Conservation (phyloP, 306 rosid species). For the Dryas alaskensis region DNA sequence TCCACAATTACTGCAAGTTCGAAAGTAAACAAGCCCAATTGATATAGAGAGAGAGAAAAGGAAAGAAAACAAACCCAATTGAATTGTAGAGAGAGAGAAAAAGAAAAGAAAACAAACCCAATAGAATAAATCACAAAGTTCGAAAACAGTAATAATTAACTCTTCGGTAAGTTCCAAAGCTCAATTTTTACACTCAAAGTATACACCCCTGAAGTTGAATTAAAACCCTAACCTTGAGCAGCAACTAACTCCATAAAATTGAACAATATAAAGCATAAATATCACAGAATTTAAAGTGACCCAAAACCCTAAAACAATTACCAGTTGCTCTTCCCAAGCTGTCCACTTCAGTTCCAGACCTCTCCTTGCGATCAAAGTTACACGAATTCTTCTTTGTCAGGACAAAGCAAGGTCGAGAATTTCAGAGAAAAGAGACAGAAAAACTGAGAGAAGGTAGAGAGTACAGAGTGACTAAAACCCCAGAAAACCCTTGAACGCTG, state of each 20-base stretch:
- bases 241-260: slow-evolving; percentile 8
- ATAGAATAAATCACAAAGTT: not conserved
- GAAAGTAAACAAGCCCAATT: not conserved
- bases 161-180: not conserved
- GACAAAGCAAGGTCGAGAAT: not conserved
- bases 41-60: not conserved
- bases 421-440: not conserved
- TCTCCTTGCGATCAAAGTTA: not conserved
- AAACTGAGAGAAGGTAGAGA: not conserved
- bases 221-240: slow-evolving; percentile 4
- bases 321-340: not conserved
- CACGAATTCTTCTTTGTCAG: not conserved
- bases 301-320: not conserved
- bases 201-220: not conserved
- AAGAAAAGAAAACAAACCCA: not conserved
- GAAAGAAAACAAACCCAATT: no score
- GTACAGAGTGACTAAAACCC: not conserved
- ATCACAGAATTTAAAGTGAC: not conserved
- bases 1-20: no score
- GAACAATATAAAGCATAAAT: not conserved
- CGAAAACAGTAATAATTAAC: not conserved
- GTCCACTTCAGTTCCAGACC: not conserved
- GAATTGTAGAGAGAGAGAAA: not conserved
- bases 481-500: not conserved
- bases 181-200: not conserved